These are phyloP conservation scores for Ascochyta viciae-villosae DNA, from an alignment of 2,329 filamentous ascomycete genomes.

Conservation along the genomic window DNA sequence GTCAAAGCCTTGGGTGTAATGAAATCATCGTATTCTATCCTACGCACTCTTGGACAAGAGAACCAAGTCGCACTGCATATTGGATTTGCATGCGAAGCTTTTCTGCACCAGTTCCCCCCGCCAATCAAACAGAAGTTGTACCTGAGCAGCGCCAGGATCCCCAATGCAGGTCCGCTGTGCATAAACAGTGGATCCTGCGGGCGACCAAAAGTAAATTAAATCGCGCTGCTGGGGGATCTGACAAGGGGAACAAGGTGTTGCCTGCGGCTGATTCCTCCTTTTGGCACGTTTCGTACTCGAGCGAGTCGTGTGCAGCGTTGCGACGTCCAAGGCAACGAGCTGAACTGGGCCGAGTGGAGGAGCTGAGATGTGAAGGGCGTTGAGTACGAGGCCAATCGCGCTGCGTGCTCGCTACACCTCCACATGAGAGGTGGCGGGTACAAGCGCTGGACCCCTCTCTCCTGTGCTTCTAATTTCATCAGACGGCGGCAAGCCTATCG, in stretches of 20 bases:
- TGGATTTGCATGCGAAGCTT: constrained; percentile 15
- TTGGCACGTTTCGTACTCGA: background rate
- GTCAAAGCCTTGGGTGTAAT: background rate
- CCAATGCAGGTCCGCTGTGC: constrained; percentile 14
- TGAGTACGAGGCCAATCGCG: constrained; percentile 4
- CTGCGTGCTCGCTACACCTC: constrained; percentile 2
- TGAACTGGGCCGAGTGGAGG: background rate
- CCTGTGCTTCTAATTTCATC: background rate
- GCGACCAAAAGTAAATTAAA: constrained; percentile 14
- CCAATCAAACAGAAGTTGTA: constrained; percentile 12
- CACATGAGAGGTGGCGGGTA: constrained; percentile 7
- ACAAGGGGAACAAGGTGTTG: constrained; percentile 4
- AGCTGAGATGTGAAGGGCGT: constrained; percentile 1
- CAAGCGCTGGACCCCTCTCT: constrained; percentile 1
- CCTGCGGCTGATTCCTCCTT: background rate
- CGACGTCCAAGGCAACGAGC: background rate
- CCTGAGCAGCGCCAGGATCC: constrained; percentile 18
- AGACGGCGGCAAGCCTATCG: constrained; percentile 12
- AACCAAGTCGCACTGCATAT: constrained; percentile 4
- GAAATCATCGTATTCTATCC: background rate
- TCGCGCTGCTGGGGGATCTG: constrained; percentile 9
- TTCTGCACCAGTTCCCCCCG: background rate
- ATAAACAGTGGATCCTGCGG: constrained; percentile 14
- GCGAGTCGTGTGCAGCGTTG: background rate
- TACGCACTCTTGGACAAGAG: background rate